Evolutionary conservation across 2,329 filamentous ascomycete species (phyloP), one percentile per base, ranked within the genome.

Genomic region (Coniochaeta prunicola): DNA sequence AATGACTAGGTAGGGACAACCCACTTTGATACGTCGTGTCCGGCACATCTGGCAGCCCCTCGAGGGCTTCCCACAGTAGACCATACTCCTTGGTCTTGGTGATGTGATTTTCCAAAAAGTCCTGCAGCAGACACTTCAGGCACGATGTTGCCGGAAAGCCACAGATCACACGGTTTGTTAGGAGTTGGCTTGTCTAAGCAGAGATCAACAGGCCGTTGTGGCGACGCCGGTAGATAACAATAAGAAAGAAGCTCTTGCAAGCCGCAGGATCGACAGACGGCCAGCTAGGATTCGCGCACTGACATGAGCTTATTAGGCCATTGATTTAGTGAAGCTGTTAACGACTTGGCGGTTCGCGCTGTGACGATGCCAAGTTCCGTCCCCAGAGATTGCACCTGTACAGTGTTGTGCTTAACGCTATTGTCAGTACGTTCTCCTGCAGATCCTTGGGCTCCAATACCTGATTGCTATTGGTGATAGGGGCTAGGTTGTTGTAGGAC

Each of bases 1-100:
- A n/a, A 38, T 38, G 17, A 45, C 10, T 17, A 17, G 40, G n/a
- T 17, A 17, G 40, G 54, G 36, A 53, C 13, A 57, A 66, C 77
- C 62, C 77, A 88, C 88, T 81, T 90, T 90, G 69, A 91, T 90
- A 65, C 87, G 80, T 63, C 88, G 80, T 36, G 81, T 87, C 69
- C 87, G 82, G 70, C 88, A 91, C 82, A 87, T 90, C 74, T 89
- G 87, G 67, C 88, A 91, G 66, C 87, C 88, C 73, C 79, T 75
- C 0, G 84, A 87, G 67, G 85, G 83, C 72, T 85, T 86, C 45
- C 85, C 85, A 61, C 82, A 85, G 65, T 86, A 87, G 13, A 86
- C 84, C 84, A 87, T 87, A 63, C 60, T 73, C 17, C 3, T 21
- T 45, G 40, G 19, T 26, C 2, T 10, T 12, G 21, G 21, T 12